These are phyloP conservation scores for Solanum arcanum DNA, from an alignment of 257 asterid species.

Conservation along the genomic window DNA sequence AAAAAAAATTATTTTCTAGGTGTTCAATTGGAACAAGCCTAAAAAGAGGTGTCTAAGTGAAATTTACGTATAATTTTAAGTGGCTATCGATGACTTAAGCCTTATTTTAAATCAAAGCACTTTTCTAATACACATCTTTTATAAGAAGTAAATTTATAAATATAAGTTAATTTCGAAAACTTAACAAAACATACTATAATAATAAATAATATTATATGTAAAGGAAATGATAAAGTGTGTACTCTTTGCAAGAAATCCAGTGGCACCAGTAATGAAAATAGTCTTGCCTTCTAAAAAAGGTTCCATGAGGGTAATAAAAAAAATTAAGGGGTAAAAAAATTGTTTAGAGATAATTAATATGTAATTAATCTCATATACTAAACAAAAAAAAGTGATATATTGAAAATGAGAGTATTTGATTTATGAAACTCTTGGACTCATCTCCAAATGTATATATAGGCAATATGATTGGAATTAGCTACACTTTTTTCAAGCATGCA, in stretches of 20 bases:
- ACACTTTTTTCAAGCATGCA: background rate
- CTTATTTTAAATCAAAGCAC: background rate
- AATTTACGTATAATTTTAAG: too few species aligned
- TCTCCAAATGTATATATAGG: background rate
- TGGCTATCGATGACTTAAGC: too few species aligned
- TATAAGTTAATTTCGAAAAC: background rate
- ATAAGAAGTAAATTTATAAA: background rate
- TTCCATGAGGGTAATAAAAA: slow-evolving; percentile 15
- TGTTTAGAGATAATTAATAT: background rate
- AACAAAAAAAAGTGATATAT: background rate
- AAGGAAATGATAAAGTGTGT: background rate
- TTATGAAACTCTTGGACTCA: background rate
- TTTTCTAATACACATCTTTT: background rate
- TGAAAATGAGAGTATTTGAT: background rate
- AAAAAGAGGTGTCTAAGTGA: too few species aligned
- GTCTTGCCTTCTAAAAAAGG: slow-evolving; percentile 33
- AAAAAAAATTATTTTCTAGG: too few species aligned
- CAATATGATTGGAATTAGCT: background rate
- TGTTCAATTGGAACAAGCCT: too few species aligned
- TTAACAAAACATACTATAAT: background rate
- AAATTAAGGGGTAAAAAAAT: background rate
- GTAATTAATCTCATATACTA: background rate
- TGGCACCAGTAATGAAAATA: slow-evolving; percentile 48
- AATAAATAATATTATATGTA: background rate
- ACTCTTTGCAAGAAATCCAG: slow-evolving; percentile 54